Base-by-base conservation (phyloP, 139 green algal genomes). In the Microglena sp. region DNA sequence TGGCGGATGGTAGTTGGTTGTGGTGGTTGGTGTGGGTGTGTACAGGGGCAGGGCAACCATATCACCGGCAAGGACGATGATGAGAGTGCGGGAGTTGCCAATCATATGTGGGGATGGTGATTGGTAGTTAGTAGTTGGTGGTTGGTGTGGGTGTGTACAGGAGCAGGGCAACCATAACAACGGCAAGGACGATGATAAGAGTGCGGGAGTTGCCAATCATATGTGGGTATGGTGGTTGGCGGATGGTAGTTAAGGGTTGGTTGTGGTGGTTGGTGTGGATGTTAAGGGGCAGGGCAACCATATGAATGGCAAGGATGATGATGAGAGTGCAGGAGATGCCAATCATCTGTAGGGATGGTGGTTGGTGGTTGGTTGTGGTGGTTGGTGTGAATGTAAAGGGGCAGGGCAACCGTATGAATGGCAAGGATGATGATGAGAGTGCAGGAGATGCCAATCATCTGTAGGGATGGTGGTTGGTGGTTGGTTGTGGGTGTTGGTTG, bases 121-220 rank as follows among this genome's bases (percentile, higher is more conserved):
- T n/a, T n/a, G n/a, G n/a, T n/a, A n/a, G n/a, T n/a, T n/a, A n/a
- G n/a, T n/a, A n/a, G n/a, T n/a, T n/a, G n/a, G n/a, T n/a, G n/a
- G n/a, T n/a, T n/a, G n/a, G n/a, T n/a, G n/a, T n/a, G n/a, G n/a
- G n/a, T n/a, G n/a, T 88, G 79, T 88, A 88, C 55, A 72, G 32
- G 28, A 85, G 71, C 69, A 88, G 76, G 0, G 83, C 85, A n/a
- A 78, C 63, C 72, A 86, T 85, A 66, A 94, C 78, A 0, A 90
- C 44, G 0, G 64, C 45, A 57, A 95, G 69, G 22, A 95, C 54
- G 2, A 60, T 29, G 26, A 74, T 62, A 21, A 79, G 72, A 15
- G 53, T 45, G 2, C 53, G 36, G 30, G 32, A 62, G 70, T 72
- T 32, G 15, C 7, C 0, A 11, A 77, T 66, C 70, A 77, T 69